Base-by-base conservation (phyloP, 2,329 filamentous ascomycete genomes). In the Monilinia aucupariae region DNA sequence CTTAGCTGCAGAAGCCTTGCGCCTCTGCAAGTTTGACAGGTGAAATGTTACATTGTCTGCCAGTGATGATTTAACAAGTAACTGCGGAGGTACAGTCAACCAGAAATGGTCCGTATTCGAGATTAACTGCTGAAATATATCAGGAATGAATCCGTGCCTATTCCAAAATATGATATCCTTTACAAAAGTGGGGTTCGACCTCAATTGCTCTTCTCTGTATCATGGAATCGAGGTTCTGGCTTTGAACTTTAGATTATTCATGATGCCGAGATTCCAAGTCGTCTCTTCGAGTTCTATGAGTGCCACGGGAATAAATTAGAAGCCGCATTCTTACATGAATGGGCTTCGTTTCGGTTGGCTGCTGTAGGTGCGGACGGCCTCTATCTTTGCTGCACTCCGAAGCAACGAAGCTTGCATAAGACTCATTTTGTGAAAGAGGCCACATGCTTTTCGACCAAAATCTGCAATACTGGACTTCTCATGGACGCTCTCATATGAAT, bases 91-190 rank as follows among this genome's bases (percentile, higher is more conserved):
- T 47, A 47, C 41, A 56, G 27, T 56, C 53, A 56, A 45, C 20
- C 39, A 22, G 12, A 22, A 32, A 8, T 25, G 30, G 8, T 25
- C 54, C n/a, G 41, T 34, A 47, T 56, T 56, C 27, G 54, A 56
- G 20, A 47, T 13, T 34, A 32, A n/a, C 41, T 56, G 54, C 54
- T 47, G 47, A 22, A 56, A 47, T 34, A 56, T 56, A 56, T 56
- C 54, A 56, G 13, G 41, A 56, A 56, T 34, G 27, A 47, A 47
- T 56, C 54, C 20, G 41, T 56, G 54, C 41, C 54, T 37, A n/a
- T 30, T 30, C 15, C 10, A 25, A 20, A 56, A 47, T 47, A 34
- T 56, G 54, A 56, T 56, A 47, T 47, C 22, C 13, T 45, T 47
- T 32, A 13, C 27, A 34, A 56, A 43, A 47, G 54, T 56, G 54